Evolutionary conservation across 441 rosid species (phyloP).

Genomic region (Lepidium campestre): DNA sequence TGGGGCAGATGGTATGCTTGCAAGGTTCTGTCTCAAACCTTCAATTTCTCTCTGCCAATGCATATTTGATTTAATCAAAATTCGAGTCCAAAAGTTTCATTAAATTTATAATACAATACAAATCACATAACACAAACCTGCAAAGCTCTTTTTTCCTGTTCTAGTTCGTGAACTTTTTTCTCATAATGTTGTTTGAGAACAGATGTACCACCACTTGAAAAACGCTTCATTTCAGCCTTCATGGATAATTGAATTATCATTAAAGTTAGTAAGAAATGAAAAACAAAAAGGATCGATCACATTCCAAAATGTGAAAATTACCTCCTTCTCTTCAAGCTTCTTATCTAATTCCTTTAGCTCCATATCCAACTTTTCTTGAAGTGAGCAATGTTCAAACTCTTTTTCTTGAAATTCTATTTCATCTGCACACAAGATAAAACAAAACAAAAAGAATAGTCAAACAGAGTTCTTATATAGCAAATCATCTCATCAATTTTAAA

Average conservation of each 20-base stretch:
- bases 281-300: neutral
- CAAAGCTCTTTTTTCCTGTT: conserved; percentile 70
- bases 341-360: conserved; percentile 90
- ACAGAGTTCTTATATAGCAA: neutral
- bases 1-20: conserved; percentile 63
- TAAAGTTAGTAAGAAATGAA: neutral
- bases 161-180: conserved; percentile 85
- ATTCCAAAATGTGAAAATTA: conserved; percentile 20
- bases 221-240: conserved; percentile 95
- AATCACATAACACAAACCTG: conserved; percentile 48
- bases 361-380: conserved; percentile 77
- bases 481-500: neutral
- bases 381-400: conserved; percentile 84
- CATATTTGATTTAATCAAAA: conserved; percentile 6
- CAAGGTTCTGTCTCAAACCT: conserved; percentile 63
- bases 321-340: conserved; percentile 92
- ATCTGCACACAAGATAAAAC: conserved; percentile 38
- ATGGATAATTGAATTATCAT: conserved; percentile 1
- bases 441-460: neutral
- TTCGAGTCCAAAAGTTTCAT: neutral
- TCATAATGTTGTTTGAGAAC: conserved; percentile 93
- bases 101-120: neutral
- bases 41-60: conserved; percentile 84
- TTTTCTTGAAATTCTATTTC: conserved; percentile 63
- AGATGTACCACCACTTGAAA: conserved; percentile 63